Percentiles rank a stretch among this genome's conserved stretches.
phyloP scores from a whole-genome alignment of 495 filamentous ascomycete genomes.

The Penicillium roqueforti region DNA sequence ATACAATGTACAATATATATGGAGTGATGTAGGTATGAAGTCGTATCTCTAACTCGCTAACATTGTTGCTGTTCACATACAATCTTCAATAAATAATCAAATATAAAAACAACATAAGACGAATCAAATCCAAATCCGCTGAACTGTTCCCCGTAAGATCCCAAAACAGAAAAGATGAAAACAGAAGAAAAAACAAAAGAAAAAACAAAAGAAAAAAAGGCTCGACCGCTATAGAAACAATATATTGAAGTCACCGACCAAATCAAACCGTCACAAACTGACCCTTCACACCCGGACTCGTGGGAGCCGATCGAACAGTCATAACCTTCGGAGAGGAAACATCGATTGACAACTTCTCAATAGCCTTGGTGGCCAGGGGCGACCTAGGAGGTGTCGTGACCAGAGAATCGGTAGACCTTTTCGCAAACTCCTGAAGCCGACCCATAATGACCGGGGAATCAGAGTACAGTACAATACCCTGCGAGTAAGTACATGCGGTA shows the following conservation, averaged over 20 bases:
- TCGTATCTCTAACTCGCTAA: background rate
- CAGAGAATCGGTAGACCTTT: constrained; percentile 31
- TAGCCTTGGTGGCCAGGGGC: background rate
- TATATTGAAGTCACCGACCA: background rate
- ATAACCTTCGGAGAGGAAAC: constrained; percentile 2
- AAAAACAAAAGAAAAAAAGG: background rate
- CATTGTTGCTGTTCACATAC: background rate
- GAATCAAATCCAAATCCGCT: background rate
- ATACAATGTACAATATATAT: background rate
- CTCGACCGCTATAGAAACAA: constrained; percentile 1
- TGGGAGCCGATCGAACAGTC: constrained; percentile 21
- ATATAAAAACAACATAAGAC: background rate
- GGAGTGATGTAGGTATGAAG: background rate
- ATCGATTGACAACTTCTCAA: constrained; percentile 6
- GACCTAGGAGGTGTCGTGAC: constrained; percentile 16
- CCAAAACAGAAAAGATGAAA: background rate
- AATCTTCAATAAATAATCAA: constrained; percentile 2
- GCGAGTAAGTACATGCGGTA: constrained; percentile 45
- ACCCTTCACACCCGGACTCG: constrained; percentile 17
- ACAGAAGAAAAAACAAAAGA: background rate
- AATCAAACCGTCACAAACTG: constrained; percentile 7
- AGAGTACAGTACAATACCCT: constrained; percentile 51
- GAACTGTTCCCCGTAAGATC: background rate
- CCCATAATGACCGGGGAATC: constrained; percentile 51
- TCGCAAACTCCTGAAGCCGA: constrained; percentile 46